Percentiles rank a stretch among this genome's conserved stretches.
phyloP scores from a whole-genome alignment of 164 flowering plant species.

The Umbellularia californica region DNA sequence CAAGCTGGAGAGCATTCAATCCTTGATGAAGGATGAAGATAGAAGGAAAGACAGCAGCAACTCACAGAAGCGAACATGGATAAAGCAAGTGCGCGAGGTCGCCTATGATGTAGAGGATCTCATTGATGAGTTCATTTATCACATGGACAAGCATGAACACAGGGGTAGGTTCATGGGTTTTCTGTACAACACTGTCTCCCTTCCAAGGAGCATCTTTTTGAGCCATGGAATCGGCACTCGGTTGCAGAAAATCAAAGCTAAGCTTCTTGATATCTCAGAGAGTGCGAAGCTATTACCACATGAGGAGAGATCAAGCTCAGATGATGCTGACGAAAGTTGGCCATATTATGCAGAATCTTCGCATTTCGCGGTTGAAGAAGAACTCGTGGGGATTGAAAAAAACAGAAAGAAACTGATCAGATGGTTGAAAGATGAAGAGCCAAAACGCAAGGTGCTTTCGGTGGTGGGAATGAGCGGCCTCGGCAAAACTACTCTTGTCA shows the following conservation, averaged over 20 bases:
- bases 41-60: no score
- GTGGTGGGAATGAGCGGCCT: slow-evolving; percentile 55
- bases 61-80: background rate
- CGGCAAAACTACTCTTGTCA: slow-evolving; percentile 49
- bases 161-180: no score
- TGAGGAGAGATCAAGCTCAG: background rate
- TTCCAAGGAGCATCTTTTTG: background rate
- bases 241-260: background rate
- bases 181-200: no score
- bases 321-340: background rate
- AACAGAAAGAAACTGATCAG: slow-evolving; percentile 13
- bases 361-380: slow-evolving; percentile 25
- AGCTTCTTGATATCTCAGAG: background rate
- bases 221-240: background rate
- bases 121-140: no score
- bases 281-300: no score
- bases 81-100: background rate
- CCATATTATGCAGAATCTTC: background rate
- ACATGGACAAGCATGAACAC: no score
- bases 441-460: slow-evolving; percentile 26
- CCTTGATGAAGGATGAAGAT: background rate
- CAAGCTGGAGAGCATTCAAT: slow-evolving; percentile 26
- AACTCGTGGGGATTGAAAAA: slow-evolving; percentile 32
- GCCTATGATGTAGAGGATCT: slow-evolving; percentile 1
- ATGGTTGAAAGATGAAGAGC: slow-evolving; percentile 34